A percentile compares a stretch with the other conserved stretches of the same genome.
Evolutionary conservation across 2,329 filamentous ascomycete species (phyloP).

Genomic region (Diaporthe citri): DNA sequence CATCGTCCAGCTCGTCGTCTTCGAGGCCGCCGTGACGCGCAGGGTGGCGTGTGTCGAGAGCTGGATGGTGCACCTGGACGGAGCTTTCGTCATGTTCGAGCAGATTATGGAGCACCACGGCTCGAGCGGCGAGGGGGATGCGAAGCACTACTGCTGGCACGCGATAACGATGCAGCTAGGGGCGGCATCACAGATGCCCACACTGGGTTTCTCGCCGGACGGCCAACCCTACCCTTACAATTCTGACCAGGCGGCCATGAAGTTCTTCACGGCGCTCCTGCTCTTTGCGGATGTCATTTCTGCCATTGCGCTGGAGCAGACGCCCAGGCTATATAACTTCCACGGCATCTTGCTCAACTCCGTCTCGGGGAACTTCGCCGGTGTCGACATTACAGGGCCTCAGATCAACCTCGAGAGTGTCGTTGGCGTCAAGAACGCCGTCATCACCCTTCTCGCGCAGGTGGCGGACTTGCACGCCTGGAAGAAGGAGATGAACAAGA

Average conservation of each 20-base stretch:
- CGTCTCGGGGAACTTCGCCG: constrained; percentile 14
- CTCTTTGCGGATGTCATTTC: constrained; percentile 54
- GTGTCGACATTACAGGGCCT: constrained; percentile 48
- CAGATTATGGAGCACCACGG: constrained; percentile 46
- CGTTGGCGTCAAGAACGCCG: constrained; percentile 70
- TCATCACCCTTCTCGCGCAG: constrained; percentile 65
- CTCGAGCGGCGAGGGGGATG: not conserved
- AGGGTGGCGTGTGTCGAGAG: constrained; percentile 50
- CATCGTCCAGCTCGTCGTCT: constrained; percentile 57
- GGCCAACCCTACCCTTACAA: constrained; percentile 29
- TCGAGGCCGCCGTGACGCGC: constrained; percentile 50
- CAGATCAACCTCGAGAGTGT: constrained; percentile 62
- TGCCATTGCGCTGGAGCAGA: constrained; percentile 48
- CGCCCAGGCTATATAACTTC: constrained; percentile 50
- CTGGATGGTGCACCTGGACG: constrained; percentile 58
- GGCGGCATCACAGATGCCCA: constrained; percentile 36
- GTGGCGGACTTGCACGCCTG: constrained; percentile 66
- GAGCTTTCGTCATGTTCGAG: constrained; percentile 56
- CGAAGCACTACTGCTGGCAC: constrained; percentile 20
- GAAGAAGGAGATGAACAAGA: constrained; percentile 62
- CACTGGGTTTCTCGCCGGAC: constrained; percentile 33
- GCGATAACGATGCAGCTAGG: constrained; percentile 43
- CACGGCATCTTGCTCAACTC: constrained; percentile 54
- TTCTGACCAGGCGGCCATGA: constrained; percentile 49
- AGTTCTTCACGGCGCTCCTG: constrained; percentile 51